Evolutionary conservation across 176 grass and related monocot genomes (phyloP).

Genomic region (Otatea glauca): DNA sequence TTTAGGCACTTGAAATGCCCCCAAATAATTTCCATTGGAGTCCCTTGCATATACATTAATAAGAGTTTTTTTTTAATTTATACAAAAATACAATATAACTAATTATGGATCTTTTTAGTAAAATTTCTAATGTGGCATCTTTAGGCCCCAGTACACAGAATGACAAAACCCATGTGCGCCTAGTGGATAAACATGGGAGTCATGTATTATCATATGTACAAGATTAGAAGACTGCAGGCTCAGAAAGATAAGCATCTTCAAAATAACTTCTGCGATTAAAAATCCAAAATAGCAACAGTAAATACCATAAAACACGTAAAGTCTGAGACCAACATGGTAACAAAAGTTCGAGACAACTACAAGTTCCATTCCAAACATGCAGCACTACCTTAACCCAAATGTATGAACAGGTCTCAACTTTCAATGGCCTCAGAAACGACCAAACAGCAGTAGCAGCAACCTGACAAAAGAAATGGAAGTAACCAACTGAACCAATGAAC

Average conservation of each 20-base stretch:
- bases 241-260: constrained; percentile 44
- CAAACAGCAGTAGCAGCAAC: constrained; percentile 50
- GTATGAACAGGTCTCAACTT: constrained; percentile 36
- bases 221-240: constrained; percentile 28
- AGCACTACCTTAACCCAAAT: constrained; percentile 46
- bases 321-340: constrained; percentile 46
- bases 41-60: constrained; percentile 1
- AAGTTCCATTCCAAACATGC: constrained; percentile 50
- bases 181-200: constrained; percentile 29
- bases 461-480: constrained; percentile 43
- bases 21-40: background rate
- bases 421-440: constrained; percentile 40
- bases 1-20: constrained; percentile 4
- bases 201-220: constrained; percentile 15
- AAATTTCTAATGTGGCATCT: background rate
- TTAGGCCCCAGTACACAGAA: constrained; percentile 2
- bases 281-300: constrained; percentile 35
- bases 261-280: constrained; percentile 34
- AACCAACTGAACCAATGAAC: constrained; percentile 38
- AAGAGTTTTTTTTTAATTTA: background rate
- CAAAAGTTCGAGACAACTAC: constrained; percentile 43
- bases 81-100: background rate
- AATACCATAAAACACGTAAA: constrained; percentile 43
- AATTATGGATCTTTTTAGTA: background rate
- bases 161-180: background rate